phyloP scores from a whole-genome alignment of 2,329 filamentous ascomycete species.

The Aspergillus calidoustus region DNA sequence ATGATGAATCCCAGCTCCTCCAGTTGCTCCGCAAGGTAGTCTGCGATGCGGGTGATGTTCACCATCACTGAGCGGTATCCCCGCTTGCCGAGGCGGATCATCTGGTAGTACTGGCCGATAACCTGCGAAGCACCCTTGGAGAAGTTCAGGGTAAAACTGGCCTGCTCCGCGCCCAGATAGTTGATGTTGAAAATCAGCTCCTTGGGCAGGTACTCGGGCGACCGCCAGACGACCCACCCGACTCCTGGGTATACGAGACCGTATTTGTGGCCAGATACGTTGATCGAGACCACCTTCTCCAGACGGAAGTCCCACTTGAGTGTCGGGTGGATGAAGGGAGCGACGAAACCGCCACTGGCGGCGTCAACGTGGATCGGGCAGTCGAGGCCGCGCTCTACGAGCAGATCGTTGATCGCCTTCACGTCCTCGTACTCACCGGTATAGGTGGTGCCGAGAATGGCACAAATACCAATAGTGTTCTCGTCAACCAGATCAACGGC shows the following conservation, averaged over 20 bases:
- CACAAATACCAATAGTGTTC: constrained; percentile 87
- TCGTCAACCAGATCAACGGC: constrained; percentile 66
- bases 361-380: constrained; percentile 93
- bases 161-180: constrained; percentile 93
- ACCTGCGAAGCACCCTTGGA: constrained; percentile 93
- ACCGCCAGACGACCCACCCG: constrained; percentile 91
- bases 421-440: constrained; percentile 96
- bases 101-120: constrained; percentile 96
- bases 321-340: constrained; percentile 83
- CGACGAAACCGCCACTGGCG: constrained; percentile 89
- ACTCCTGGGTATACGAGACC: constrained; percentile 84
- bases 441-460: constrained; percentile 90
- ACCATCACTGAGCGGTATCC: constrained; percentile 93
- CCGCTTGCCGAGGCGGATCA: constrained; percentile 90
- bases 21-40: constrained; percentile 79
- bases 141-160: constrained; percentile 96
- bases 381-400: constrained; percentile 75
- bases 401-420: constrained; percentile 86
- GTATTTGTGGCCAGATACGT: constrained; percentile 91
- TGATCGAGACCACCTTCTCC: constrained; percentile 88
- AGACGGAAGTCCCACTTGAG: constrained; percentile 92
- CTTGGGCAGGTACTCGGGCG: constrained; percentile 79
- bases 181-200: constrained; percentile 99
- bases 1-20: constrained; percentile 80
- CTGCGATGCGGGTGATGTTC: constrained; percentile 86